phyloP scores from a whole-genome alignment of 768 basidiomycete genomes.

The Boletus vinaceobasis region DNA sequence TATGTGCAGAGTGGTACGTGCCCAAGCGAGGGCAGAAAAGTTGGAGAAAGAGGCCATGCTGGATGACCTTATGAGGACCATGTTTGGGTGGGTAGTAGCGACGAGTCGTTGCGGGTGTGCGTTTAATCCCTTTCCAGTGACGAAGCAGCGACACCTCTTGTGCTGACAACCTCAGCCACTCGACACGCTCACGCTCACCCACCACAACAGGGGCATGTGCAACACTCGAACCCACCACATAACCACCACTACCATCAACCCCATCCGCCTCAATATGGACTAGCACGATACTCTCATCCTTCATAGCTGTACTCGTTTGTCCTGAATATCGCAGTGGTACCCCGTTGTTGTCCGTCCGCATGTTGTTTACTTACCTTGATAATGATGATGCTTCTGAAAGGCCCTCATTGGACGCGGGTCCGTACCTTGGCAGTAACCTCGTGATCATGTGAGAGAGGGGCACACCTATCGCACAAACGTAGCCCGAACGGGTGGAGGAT shows the following conservation, averaged over 20 bases:
- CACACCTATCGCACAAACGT: background rate
- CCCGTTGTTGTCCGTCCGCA: background rate
- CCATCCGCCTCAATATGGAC: constrained; percentile 12
- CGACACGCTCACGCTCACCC: constrained; percentile 4
- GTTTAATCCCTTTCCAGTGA: constrained; percentile 17
- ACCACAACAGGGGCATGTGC: constrained; percentile 10
- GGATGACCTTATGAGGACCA: constrained; percentile 46
- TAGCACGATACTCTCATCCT: constrained; percentile 14
- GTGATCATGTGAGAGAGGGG: background rate
- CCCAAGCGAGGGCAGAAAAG: constrained; percentile 50
- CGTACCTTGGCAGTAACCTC: background rate
- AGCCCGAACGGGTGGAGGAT: background rate
- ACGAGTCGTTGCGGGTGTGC: background rate
- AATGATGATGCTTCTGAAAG: background rate
- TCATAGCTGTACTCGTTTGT: constrained; percentile 3
- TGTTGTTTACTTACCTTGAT: background rate
- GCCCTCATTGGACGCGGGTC: background rate
- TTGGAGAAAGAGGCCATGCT: constrained; percentile 61
- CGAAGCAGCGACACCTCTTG: constrained; percentile 20
- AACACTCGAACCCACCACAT: constrained; percentile 7
- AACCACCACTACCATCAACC: constrained; percentile 8
- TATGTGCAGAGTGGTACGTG: constrained; percentile 37
- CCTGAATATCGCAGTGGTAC: background rate
- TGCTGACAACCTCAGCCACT: constrained; percentile 4
- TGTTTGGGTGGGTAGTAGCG: constrained; percentile 47